phyloP scores from a whole-genome alignment of 306 rosid genomes.

The Mucuna pruriens region DNA sequence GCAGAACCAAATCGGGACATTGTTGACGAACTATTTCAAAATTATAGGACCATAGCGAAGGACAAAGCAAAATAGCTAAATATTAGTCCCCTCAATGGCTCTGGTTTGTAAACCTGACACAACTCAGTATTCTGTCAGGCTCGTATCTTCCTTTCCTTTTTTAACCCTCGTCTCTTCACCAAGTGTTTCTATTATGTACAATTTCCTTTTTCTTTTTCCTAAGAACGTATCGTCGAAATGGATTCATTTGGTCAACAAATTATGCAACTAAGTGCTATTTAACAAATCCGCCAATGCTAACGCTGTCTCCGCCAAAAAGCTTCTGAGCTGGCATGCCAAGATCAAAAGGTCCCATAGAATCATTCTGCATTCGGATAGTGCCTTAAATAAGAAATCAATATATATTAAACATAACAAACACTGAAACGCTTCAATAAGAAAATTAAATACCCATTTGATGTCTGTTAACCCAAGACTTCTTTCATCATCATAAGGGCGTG shows the following conservation, averaged over 20 bases:
- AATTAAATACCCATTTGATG: constrained; percentile 79
- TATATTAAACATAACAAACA: constrained; percentile 5
- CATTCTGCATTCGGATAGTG: constrained; percentile 54
- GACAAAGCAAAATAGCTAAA: background rate
- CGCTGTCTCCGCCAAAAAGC: constrained; percentile 52
- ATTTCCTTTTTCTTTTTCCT: constrained; percentile 27
- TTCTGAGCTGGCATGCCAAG: constrained; percentile 71
- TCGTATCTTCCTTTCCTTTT: constrained; percentile 11
- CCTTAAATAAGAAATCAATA: constrained; percentile 23
- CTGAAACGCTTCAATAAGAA: constrained; percentile 4
- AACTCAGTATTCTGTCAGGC: background rate
- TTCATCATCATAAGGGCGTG: constrained; percentile 60
- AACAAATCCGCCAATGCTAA: constrained; percentile 53
- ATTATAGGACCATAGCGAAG: background rate
- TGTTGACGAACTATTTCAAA: background rate
- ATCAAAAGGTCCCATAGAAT: constrained; percentile 87
- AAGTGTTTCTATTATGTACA: constrained; percentile 39
- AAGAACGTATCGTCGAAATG: constrained; percentile 25
- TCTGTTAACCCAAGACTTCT: constrained; percentile 81
- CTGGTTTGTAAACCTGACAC: constrained; percentile 19
- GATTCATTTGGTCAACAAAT: constrained; percentile 19
- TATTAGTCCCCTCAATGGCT: background rate
- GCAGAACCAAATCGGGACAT: background rate
- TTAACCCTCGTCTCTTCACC: background rate
- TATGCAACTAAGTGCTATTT: constrained; percentile 50